Evolutionary conservation across 768 basidiomycete species (phyloP), one percentile per base, ranked within the genome.

Genomic region (Boletus patriciae): DNA sequence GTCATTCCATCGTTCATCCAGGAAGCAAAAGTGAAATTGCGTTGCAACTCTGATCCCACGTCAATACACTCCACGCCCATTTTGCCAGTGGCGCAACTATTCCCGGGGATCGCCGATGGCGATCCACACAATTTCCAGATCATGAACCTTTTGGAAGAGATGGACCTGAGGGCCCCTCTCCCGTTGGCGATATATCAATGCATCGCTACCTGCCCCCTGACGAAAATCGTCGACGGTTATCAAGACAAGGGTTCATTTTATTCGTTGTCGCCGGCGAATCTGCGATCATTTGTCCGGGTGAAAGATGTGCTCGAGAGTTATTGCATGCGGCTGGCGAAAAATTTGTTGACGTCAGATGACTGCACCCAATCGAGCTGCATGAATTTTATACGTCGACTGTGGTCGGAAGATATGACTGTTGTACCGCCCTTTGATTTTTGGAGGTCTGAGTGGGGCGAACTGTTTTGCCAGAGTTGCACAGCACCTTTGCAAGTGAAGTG

Each of bases 111-210:
- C 21, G 13, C 27, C 6, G 43, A 37, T 12, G 3, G 29, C 2
- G 64, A 67, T 15, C 64, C 59, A 6, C 44, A 52, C 48, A 48
- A 58, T 38, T 61, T 68, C 46, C 62, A 54, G 23, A 15, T 61
- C 27, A 62, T 60, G 57, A 65, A 60, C 21, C 56, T 62, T 13
- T 21, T 62, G 50, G 31, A 54, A 8, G 58, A 54, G 19, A 37
- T 40, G 50, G 46, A 21, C 5, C 2, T 66, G 1, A 33, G 13
- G 21, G 51, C 34, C 0, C 41, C 48, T 23, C 62, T 64, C 8
- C 54, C 57, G 29, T 2, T 59, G 2, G 29, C 52, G 8, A 62
- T 56, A 57, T 55, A 54, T 38, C 51, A 45, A n/a, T 62, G 55
- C 23, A 36, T 43, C 18, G 1, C 25, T 0, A 10, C 38, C 11